phyloP scores from a whole-genome alignment of 192 early-diverging fungal species.

The Podila horticola region DNA sequence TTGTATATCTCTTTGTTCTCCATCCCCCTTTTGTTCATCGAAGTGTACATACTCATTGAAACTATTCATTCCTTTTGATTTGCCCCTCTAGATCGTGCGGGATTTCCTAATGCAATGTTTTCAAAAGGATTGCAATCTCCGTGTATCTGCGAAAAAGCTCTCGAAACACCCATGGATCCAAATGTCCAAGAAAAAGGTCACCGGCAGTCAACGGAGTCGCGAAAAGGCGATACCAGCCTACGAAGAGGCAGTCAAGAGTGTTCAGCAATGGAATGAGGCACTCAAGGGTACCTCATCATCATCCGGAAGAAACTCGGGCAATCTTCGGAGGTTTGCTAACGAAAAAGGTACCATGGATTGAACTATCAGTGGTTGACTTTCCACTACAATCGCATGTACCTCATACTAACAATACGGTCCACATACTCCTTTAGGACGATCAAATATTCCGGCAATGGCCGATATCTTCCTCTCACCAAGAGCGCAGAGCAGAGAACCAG shows the following conservation, averaged over 20 bases:
- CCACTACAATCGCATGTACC: too few relatives aligned
- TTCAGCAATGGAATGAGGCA: slow-evolving; percentile 55
- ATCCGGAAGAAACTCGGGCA: slow-evolving; percentile 24
- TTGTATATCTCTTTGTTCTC: not conserved
- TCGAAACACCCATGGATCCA: slow-evolving; percentile 76
- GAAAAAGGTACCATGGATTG: slow-evolving; percentile 12
- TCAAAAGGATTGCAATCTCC: slow-evolving; percentile 75
- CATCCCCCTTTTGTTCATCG: not conserved
- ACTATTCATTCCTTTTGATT: slow-evolving; percentile 1
- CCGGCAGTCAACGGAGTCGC: slow-evolving; percentile 32
- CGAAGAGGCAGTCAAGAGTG: slow-evolving; percentile 49
- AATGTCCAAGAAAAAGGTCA: slow-evolving; percentile 45
- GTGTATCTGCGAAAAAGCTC: slow-evolving; percentile 74
- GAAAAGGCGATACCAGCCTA: slow-evolving; percentile 43
- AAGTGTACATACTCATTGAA: not conserved
- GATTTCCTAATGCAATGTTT: slow-evolving; percentile 87
- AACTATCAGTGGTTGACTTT: not conserved
- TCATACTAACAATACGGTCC: too few relatives aligned
- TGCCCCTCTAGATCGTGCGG: slow-evolving; percentile 51
- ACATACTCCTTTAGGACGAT: too few relatives aligned
- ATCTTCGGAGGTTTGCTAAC: slow-evolving; percentile 11
- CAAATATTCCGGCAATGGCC: slow-evolving; percentile 15
- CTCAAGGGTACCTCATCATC: slow-evolving; percentile 30
- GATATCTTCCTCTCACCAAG: slow-evolving; percentile 21
- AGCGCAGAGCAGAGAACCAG: slow-evolving; percentile 8